Evolutionary conservation across 192 early-diverging fungal genomes (phyloP).

Genomic region (Coemansia sp.): DNA sequence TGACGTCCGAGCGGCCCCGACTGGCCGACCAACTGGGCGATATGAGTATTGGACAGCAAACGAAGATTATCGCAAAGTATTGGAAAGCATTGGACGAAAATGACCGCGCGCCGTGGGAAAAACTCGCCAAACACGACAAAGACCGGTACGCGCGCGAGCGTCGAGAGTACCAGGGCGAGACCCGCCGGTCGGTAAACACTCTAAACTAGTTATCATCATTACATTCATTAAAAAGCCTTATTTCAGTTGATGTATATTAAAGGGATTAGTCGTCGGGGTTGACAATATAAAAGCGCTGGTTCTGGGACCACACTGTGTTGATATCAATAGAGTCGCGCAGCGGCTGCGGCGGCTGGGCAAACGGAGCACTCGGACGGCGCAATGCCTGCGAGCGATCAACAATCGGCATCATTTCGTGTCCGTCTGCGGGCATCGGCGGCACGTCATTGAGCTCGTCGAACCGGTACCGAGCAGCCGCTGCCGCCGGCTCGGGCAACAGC

Average conservation of each 20-base stretch:
- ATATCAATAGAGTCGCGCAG: conserved; percentile 47
- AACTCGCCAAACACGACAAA: conserved; percentile 59
- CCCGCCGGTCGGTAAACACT: conserved; percentile 16
- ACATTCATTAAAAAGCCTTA: not conserved
- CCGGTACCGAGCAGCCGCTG: conserved; percentile 37
- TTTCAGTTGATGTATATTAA: not conserved
- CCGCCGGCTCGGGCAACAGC: conserved; percentile 32
- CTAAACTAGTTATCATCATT: not conserved
- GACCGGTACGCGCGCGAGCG: conserved; percentile 64
- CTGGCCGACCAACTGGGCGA: conserved; percentile 66
- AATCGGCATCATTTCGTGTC: conserved; percentile 3
- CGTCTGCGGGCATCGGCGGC: not conserved
- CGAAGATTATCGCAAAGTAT: conserved; percentile 67
- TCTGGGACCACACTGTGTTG: conserved; percentile 30
- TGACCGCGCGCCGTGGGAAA: conserved; percentile 56
- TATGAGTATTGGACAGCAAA: conserved; percentile 71
- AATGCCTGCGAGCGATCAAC: not conserved
- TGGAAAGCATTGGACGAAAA: conserved; percentile 57
- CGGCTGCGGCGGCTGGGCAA: conserved; percentile 5
- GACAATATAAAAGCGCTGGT: conserved; percentile 35
- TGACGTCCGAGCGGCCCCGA: conserved; percentile 64
- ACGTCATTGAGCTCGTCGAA: conserved; percentile 43
- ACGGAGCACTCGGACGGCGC: not conserved
- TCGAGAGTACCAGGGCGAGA: conserved; percentile 55
- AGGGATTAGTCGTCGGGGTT: conserved; percentile 38